phyloP scores from a whole-genome alignment of 495 filamentous ascomycete species.

The Trichoderma virens region DNA sequence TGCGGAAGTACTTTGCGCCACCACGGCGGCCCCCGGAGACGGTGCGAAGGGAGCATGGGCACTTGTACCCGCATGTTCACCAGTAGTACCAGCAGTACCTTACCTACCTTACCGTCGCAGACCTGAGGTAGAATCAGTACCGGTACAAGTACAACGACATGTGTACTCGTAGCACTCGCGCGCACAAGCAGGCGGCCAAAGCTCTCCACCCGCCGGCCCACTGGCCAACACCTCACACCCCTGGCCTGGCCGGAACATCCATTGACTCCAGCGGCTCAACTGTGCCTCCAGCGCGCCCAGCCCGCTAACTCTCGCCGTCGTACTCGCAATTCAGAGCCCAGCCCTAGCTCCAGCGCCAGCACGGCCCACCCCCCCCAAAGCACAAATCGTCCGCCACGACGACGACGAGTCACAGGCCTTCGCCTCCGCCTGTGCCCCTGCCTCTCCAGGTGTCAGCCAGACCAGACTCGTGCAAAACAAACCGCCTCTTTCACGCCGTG shows the following conservation, averaged over 20 bases:
- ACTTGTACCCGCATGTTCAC: too few species aligned
- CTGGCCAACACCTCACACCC: not conserved
- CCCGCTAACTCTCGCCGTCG: too few species aligned
- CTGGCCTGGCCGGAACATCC: not conserved
- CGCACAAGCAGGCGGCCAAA: not conserved
- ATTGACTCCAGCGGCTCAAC: too few species aligned
- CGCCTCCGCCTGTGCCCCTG: conserved; percentile 7
- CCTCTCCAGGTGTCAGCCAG: not conserved
- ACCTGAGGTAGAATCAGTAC: too few species aligned
- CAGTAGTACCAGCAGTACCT: too few species aligned
- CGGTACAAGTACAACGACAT: too few species aligned
- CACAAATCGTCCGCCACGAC: not conserved
- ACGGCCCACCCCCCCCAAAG: not conserved
- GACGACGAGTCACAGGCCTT: conserved; percentile 1
- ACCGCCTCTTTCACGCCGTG: conserved; percentile 4
- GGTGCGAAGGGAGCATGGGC: too few species aligned
- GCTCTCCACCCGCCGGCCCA: not conserved
- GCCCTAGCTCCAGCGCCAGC: not conserved
- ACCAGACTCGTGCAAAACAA: not conserved
- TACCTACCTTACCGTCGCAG: too few species aligned
- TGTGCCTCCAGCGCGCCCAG: too few species aligned
- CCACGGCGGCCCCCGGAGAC: too few species aligned
- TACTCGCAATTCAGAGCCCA: not conserved
- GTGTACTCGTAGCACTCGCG: too few species aligned
- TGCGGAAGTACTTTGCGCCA: too few species aligned